Evolutionary conservation across 2,329 filamentous ascomycete genomes (phyloP).

Genomic region (Tolypocladium inflatum): DNA sequence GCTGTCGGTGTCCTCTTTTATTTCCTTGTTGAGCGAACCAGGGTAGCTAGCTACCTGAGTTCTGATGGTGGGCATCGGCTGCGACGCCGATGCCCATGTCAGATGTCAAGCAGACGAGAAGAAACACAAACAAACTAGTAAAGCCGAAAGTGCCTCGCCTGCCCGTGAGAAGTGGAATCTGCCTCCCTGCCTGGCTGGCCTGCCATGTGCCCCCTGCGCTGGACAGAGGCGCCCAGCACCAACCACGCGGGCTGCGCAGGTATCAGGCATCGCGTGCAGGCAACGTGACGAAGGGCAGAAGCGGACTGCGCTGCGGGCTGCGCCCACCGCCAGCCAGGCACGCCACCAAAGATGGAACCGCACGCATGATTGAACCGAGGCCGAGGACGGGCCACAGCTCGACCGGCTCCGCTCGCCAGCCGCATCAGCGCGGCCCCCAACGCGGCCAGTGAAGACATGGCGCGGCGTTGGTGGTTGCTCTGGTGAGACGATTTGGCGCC

Average conservation of each 20-base stretch:
- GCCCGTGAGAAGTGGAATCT: neutral
- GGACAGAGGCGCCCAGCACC: neutral
- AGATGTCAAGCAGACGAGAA: neutral
- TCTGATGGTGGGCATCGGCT: neutral
- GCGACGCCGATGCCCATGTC: neutral
- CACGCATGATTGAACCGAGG: no score
- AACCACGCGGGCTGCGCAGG: neutral
- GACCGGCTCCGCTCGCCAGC: neutral
- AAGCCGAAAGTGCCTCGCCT: neutral
- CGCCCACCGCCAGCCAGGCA: neutral
- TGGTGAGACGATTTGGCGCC: neutral
- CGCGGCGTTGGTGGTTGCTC: neutral
- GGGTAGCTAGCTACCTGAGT: neutral
- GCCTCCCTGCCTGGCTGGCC: neutral
- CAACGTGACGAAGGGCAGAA: conserved; percentile 2
- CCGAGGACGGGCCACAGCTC: neutral
- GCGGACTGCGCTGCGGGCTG: conserved; percentile 1
- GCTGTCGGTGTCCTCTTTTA: neutral
- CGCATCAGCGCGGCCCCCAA: neutral
- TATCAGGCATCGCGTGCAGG: neutral
- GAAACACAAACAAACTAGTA: neutral
- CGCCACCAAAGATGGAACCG: neutral
- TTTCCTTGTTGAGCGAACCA: neutral
- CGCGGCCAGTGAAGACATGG: neutral
- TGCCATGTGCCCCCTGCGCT: neutral